A percentile compares a stretch with the other conserved stretches of the same genome.
Evolutionary conservation across 1,284 basidiomycete genomes (phyloP).

Genomic region (Tilletia horrida): DNA sequence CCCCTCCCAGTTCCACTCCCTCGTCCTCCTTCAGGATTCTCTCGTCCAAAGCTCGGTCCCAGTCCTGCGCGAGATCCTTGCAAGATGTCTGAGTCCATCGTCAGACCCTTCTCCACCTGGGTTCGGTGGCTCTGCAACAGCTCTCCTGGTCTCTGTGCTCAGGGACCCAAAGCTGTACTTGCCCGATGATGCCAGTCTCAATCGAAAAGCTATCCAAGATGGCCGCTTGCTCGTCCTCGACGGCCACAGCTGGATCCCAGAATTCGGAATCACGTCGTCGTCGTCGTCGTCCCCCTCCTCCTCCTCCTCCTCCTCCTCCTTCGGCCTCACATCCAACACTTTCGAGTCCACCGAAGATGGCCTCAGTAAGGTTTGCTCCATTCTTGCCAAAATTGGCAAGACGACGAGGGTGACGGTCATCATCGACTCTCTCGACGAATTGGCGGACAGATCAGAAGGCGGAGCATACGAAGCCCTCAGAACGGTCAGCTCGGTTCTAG

Average conservation of each 20-base stretch:
- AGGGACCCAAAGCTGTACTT: constrained; percentile 24
- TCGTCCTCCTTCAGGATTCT: constrained; percentile 39
- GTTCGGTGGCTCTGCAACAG: neutral
- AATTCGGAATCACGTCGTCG: constrained; percentile 21
- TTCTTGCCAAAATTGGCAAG: constrained; percentile 12
- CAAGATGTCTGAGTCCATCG: constrained; percentile 23
- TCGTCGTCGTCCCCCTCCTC: too few species aligned
- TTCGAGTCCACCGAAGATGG: constrained; percentile 21
- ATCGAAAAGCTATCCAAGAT: constrained; percentile 23
- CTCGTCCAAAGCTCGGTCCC: constrained; percentile 33
- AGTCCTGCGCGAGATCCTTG: constrained; percentile 36
- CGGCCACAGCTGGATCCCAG: constrained; percentile 14
- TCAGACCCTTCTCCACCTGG: constrained; percentile 8
- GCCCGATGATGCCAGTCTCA: constrained; percentile 6
- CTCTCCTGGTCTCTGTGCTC: constrained; percentile 26
- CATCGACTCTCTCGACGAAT: constrained; percentile 40
- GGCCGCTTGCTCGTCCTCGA: constrained; percentile 5
- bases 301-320: too few species aligned
- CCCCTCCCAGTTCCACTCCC: constrained; percentile 11
- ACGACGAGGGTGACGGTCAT: constrained; percentile 28
- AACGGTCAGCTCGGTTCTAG: constrained; percentile 26
- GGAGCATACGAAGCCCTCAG: constrained; percentile 16
- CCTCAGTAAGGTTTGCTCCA: constrained; percentile 14
- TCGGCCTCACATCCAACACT: constrained; percentile 3
- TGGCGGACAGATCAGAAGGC: constrained; percentile 25